Percentiles rank a stretch among this genome's conserved stretches.
Conservation (phyloP, 2,329 filamentous ascomycete species). For the Fusarium mundagurra region DNA sequence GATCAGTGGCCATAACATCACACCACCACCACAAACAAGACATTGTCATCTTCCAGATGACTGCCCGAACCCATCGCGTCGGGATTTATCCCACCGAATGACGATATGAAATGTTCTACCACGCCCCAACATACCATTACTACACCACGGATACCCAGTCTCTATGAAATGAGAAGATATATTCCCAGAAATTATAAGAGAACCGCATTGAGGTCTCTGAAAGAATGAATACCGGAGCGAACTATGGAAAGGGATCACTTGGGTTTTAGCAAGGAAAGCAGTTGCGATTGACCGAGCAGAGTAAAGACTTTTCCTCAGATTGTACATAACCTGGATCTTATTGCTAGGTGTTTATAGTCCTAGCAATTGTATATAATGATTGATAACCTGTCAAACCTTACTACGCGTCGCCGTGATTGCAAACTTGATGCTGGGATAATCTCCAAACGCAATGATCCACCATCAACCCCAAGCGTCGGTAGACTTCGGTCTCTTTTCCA, state of each 20-base stretch:
- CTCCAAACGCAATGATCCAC: neutral
- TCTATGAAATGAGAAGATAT: neutral
- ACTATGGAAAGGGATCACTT: no score
- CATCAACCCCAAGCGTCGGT: neutral
- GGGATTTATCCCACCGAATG: neutral
- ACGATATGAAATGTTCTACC: neutral
- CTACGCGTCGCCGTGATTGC: neutral
- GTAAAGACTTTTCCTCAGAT: neutral
- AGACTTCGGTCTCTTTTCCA: neutral
- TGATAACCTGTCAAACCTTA: neutral
- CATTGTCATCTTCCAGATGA: neutral
- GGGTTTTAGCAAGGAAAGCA: neutral
- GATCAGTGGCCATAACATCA: no score
- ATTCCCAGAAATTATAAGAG: neutral
- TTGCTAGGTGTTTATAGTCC: neutral
- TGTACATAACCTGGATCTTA: constrained; percentile 1
- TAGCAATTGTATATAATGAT: neutral
- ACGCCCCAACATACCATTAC: neutral
- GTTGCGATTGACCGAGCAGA: neutral
- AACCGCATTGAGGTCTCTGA: neutral
- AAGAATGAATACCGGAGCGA: neutral
- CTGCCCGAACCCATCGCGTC: neutral
- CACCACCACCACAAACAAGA: neutral
- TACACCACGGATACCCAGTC: neutral
- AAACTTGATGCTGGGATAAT: neutral